Evolutionary conservation across 768 basidiomycete genomes (phyloP), one percentile per base, ranked within the genome.

Genomic region (Mrakia gelida): DNA sequence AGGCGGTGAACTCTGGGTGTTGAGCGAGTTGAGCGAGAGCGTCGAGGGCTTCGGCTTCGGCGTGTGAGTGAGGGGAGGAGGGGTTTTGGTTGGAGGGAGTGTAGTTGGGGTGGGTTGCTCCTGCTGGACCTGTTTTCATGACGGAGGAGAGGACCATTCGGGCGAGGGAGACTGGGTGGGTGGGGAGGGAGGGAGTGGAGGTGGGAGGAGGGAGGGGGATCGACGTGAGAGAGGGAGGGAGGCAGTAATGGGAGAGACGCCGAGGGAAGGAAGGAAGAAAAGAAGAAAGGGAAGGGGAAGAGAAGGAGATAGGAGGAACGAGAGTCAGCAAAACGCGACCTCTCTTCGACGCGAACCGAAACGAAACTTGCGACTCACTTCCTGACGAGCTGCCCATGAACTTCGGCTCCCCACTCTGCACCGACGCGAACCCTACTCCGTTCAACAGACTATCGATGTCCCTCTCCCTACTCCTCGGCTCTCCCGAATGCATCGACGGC

Each of bases 21-120:
- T 79, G 78, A 23, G 73, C 78, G 56, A 75, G 73, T n/a, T 79
- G 73, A 21, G 78, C 78, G 41, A 79, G 78, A 9, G 78, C 78
- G 68, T 75, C 73, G 68, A 79, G 78, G 15, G 78, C 78, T 41
- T 79, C 78, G 67, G 78, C 78, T 59, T 75, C 73, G 49, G 78
- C 73, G 67, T 75, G 77, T 34, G 72, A 73, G 23, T 71, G 71
- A 16, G 71, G 71, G 21, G 56, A 62, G 43, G 77, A 78, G 1
- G 77, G 63, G 5, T 68, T 67, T n/a, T 54, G 67, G 28, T 75
- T 56, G 38, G 74, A 67, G 6, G 59, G 63, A 26, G 74, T 65
- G 74, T 79, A 79, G 78, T 79, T 79, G 0, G 78, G 78, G 49
- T 79, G 78, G 21, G 78, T 79, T n/a, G 78, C 78, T n/a, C 78